A percentile compares a stretch with the other conserved stretches of the same genome.
These are phyloP conservation scores for Exophiala spinifera DNA, from an alignment of 2,329 filamentous ascomycete species.

Conservation along the genomic window DNA sequence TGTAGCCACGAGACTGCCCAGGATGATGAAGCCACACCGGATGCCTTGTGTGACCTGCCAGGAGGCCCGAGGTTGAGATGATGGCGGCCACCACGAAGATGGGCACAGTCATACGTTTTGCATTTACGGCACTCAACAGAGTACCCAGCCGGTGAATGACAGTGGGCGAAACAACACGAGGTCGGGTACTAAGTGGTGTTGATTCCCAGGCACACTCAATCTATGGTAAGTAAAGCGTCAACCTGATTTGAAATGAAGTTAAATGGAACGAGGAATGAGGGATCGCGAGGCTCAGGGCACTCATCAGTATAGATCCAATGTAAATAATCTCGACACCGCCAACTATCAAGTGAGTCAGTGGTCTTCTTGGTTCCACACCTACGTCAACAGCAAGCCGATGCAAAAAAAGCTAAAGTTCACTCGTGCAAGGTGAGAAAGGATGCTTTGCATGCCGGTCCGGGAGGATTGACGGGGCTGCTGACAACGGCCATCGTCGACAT, in stretches of 20 bases:
- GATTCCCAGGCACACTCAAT: constrained; percentile 34
- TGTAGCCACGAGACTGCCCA: constrained; percentile 35
- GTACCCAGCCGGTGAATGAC: constrained; percentile 36
- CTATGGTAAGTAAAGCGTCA: constrained; percentile 13
- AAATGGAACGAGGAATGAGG: not conserved
- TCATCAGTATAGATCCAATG: constrained; percentile 29
- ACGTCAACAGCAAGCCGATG: constrained; percentile 29
- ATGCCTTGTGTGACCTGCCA: constrained; percentile 32
- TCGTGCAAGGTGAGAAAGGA: constrained; percentile 31
- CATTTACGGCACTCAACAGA: constrained; percentile 32
- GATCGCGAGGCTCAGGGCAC: not conserved
- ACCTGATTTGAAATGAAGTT: constrained; percentile 22
- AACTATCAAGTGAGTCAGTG: constrained; percentile 29
- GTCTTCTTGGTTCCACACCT: constrained; percentile 30
- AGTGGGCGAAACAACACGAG: constrained; percentile 35
- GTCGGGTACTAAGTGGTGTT: constrained; percentile 34
- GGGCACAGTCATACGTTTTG: constrained; percentile 38
- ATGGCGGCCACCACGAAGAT: constrained; percentile 34
- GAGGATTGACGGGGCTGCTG: constrained; percentile 31
- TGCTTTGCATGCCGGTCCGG: constrained; percentile 34
- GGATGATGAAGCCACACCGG: constrained; percentile 37
- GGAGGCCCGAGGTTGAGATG: constrained; percentile 29
- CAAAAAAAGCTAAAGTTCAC: constrained; percentile 39
- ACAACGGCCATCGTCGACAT: constrained; percentile 29
- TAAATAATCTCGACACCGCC: constrained; percentile 36